phyloP scores from a whole-genome alignment of 192 early-diverging fungal genomes.

The Entomortierella parvispora region DNA sequence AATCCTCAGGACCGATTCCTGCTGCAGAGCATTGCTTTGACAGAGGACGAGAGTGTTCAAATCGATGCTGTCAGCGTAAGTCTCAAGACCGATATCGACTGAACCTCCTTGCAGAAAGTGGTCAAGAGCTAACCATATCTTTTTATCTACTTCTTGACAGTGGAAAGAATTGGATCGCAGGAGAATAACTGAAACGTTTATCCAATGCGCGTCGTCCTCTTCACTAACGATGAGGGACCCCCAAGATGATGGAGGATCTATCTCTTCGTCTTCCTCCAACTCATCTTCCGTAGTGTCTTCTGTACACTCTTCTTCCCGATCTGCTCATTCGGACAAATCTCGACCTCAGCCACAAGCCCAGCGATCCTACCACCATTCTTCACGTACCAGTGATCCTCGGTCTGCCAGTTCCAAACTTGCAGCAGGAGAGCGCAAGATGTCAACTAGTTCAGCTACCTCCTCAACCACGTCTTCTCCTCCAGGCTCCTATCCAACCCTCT shows the following conservation, averaged over 20 bases:
- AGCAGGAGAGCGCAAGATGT: constrained; percentile 31
- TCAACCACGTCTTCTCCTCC: constrained; percentile 25
- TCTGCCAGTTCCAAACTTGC: too few species aligned
- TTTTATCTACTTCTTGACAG: constrained; percentile 2
- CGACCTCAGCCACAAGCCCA: constrained; percentile 3
- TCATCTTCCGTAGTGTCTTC: constrained; percentile 17
- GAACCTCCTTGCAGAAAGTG: too few species aligned
- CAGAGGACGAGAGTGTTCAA: constrained; percentile 36
- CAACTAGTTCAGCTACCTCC: constrained; percentile 18
- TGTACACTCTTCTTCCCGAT: not conserved
- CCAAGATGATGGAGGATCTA: constrained; percentile 31
- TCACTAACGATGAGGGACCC: constrained; percentile 27
- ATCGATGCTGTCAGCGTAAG: constrained; percentile 49
- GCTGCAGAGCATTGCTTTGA: constrained; percentile 52
- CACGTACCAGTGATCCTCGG: too few species aligned
- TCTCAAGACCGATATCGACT: too few species aligned
- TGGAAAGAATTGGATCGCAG: constrained; percentile 55
- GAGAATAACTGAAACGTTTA: constrained; percentile 53
- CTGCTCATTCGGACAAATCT: not conserved
- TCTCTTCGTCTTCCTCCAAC: constrained; percentile 40
- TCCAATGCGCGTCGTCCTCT: constrained; percentile 50
- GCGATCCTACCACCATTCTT: constrained; percentile 1
- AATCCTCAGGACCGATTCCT: constrained; percentile 56
- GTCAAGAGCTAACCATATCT: not conserved
- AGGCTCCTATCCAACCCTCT: constrained; percentile 40